phyloP scores from a whole-genome alignment of 2,329 filamentous ascomycete species.

The Colletotrichum lindemuthianum region DNA sequence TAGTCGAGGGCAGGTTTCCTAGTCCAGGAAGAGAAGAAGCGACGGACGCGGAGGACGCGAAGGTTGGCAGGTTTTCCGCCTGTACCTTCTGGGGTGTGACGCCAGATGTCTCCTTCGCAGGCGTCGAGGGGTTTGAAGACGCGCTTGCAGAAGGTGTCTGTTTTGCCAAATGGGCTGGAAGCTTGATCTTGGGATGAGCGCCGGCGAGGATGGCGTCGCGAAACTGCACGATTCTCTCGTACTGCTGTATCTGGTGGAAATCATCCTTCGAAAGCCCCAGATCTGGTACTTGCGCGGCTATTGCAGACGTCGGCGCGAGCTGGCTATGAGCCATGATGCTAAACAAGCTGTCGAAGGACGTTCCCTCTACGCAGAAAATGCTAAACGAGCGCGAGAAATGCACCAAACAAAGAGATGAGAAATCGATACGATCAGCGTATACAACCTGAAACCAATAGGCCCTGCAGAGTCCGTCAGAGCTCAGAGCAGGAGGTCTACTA shows the following conservation, averaged over 20 bases:
- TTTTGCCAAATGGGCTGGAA: conserved; percentile 53
- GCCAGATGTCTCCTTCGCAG: conserved; percentile 13
- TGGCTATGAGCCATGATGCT: conserved; percentile 33
- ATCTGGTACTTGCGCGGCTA: conserved; percentile 40
- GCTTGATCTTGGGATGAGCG: conserved; percentile 72
- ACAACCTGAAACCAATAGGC: too few species aligned
- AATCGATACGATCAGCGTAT: too few species aligned
- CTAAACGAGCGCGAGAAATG: conserved; percentile 20
- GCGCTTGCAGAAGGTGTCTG: conserved; percentile 37
- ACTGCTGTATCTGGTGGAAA: conserved; percentile 71
- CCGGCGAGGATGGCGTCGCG: conserved; percentile 84
- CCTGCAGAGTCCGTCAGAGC: background rate
- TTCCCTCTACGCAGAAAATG: conserved; percentile 9
- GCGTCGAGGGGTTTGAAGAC: conserved; percentile 34
- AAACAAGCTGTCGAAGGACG: conserved; percentile 14
- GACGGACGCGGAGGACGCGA: conserved; percentile 50
- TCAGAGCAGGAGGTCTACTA: background rate
- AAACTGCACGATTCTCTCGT: conserved; percentile 83
- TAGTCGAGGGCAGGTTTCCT: conserved; percentile 38
- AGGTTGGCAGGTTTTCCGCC: conserved; percentile 46
- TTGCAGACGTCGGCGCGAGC: conserved; percentile 28
- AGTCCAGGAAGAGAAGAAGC: conserved; percentile 43
- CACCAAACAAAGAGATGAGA: conserved; percentile 15
- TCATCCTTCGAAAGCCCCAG: conserved; percentile 56
- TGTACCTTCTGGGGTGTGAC: conserved; percentile 32